phyloP scores from a whole-genome alignment of 768 basidiomycete species.

The Mycena venus region DNA sequence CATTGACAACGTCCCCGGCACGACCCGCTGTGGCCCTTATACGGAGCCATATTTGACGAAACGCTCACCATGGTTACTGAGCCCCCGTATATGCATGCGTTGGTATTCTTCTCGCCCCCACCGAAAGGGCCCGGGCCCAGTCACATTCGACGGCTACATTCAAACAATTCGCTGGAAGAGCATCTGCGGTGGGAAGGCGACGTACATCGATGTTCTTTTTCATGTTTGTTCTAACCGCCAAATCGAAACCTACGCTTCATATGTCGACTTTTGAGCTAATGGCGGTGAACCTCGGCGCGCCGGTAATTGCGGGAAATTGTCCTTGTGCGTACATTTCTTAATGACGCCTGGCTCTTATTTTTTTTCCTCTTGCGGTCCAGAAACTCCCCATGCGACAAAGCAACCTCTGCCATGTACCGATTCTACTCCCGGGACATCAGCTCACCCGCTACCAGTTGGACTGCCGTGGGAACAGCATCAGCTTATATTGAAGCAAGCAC shows the following conservation, averaged over 20 bases:
- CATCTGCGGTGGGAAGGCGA: slow-evolving; percentile 27
- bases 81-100: not conserved
- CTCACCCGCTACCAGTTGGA: no score
- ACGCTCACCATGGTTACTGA: not conserved
- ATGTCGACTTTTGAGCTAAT: not conserved
- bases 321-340: no score
- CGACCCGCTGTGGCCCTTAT: slow-evolving; percentile 19
- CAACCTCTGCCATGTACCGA: no score
- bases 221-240: slow-evolving; percentile 1
- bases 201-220: slow-evolving; percentile 24
- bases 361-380: no score
- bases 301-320: no score
- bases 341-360: no score
- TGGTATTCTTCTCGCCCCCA: not conserved
- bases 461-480: no score
- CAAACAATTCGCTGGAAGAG: slow-evolving; percentile 25
- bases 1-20: slow-evolving; percentile 29
- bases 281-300: slow-evolving; percentile 5
- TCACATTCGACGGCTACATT: slow-evolving; percentile 2
- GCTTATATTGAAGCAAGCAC: no score
- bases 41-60: slow-evolving; percentile 3
- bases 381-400: not conserved
- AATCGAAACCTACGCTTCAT: not conserved
- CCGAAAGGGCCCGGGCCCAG: not conserved
- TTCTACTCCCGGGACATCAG: no score